Evolutionary conservation across 208 protist genomes (phyloP).

Genomic region (Acanthamoeba sp.): DNA sequence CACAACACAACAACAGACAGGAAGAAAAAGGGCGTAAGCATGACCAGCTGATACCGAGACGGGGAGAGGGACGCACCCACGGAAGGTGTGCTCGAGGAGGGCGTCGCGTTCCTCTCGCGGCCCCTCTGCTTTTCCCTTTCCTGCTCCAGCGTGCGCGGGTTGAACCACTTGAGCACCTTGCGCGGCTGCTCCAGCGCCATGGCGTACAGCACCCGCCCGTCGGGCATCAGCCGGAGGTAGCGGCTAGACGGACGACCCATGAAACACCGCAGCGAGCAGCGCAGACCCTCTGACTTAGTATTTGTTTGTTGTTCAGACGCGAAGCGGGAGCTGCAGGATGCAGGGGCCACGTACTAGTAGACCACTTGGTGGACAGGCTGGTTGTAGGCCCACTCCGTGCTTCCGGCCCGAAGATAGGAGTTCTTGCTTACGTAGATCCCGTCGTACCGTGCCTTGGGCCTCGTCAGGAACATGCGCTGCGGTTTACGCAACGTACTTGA

Average conservation of each 20-base stretch:
- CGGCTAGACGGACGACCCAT: too few species aligned
- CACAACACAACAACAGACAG: too few species aligned
- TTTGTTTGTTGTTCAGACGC: too few species aligned
- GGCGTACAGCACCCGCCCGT: conserved; percentile 18
- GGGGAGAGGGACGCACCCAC: neutral
- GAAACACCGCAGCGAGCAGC: too few species aligned
- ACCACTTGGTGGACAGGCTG: conserved; percentile 59
- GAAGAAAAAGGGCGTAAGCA: neutral
- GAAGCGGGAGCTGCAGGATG: neutral
- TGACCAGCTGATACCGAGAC: neutral
- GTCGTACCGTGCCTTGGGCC: conserved; percentile 8
- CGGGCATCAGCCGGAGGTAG: conserved; percentile 45
- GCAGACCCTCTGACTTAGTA: too few species aligned
- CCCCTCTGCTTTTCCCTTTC: neutral
- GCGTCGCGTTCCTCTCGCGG: neutral
- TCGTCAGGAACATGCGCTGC: conserved; percentile 16
- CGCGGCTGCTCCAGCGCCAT: conserved; percentile 58
- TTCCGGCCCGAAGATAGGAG: conserved; percentile 9
- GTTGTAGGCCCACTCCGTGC: conserved; percentile 57
- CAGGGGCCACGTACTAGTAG: conserved; percentile 61
- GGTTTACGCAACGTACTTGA: neutral
- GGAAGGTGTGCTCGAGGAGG: neutral
- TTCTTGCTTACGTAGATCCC: conserved; percentile 65
- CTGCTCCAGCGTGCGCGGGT: conserved; percentile 1
- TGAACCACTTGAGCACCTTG: conserved; percentile 69